A percentile compares a stretch with the other conserved stretches of the same genome.
Evolutionary conservation across 1,284 basidiomycete genomes (phyloP).

Genomic region (Grifola frondosa): DNA sequence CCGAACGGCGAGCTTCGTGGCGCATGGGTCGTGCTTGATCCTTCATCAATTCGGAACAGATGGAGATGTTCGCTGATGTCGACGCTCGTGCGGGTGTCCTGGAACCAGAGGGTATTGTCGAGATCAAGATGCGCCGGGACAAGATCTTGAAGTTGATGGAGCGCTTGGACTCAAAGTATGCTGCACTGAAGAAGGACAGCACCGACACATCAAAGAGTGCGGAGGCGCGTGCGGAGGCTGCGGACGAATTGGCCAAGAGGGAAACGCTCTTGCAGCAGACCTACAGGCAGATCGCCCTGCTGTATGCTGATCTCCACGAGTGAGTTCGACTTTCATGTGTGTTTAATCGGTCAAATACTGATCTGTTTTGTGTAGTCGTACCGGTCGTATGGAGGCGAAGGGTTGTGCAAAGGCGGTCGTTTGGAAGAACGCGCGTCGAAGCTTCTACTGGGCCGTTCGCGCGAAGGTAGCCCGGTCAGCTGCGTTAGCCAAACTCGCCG

Average conservation of each 20-base stretch:
- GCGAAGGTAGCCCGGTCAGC: constrained; percentile 69
- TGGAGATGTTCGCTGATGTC: constrained; percentile 99
- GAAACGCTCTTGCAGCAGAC: constrained; percentile 87
- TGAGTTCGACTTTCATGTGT: constrained; percentile 41
- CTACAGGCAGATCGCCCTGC: constrained; percentile 90
- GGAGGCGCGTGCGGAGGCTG: constrained; percentile 73
- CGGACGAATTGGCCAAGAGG: constrained; percentile 69
- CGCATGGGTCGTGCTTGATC: constrained; percentile 99
- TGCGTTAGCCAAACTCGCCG: constrained; percentile 56
- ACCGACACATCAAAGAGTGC: constrained; percentile 70
- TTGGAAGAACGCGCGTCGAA: constrained; percentile 88
- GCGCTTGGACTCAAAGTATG: constrained; percentile 86
- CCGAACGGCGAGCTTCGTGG: constrained; percentile 99
- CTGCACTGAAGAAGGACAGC: constrained; percentile 77
- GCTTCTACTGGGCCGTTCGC: constrained; percentile 96
- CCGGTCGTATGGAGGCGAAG: constrained; percentile 98
- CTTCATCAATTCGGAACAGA: constrained; percentile 94
- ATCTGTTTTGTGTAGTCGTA: constrained; percentile 57
- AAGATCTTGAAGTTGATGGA: constrained; percentile 93
- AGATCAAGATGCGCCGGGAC: constrained; percentile 91
- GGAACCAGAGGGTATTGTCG: constrained; percentile 96
- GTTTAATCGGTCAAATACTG: constrained; percentile 9
- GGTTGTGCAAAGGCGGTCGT: constrained; percentile 83
- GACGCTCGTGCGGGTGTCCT: constrained; percentile 96
- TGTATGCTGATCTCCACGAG: constrained; percentile 98